Conservation (phyloP, 805 yeast genomes). For the Kregervanrija pseudodelftensis region DNA sequence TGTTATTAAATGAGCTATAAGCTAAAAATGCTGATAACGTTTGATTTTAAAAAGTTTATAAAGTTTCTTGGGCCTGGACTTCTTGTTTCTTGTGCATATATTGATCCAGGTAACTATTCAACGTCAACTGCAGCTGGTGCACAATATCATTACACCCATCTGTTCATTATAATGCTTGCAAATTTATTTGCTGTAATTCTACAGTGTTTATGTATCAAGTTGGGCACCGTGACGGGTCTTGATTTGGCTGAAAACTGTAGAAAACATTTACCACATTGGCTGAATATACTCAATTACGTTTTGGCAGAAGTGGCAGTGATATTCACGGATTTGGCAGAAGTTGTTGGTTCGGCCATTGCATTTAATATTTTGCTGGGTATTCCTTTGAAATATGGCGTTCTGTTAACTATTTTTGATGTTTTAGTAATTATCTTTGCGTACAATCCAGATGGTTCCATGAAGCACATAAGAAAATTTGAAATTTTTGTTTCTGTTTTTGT, state of each 20-base stretch:
- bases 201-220: slow-evolving; percentile 75
- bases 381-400: slow-evolving; percentile 69
- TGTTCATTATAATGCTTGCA: slow-evolving; percentile 69
- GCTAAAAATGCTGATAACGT: not conserved
- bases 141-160: slow-evolving; percentile 60
- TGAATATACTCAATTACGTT: slow-evolving; percentile 55
- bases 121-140: slow-evolving; percentile 90
- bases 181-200: slow-evolving; percentile 77
- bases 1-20: not conserved
- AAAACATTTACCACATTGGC: slow-evolving; percentile 56
- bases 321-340: slow-evolving; percentile 92
- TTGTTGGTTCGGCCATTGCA: slow-evolving; percentile 87
- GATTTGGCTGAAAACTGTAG: slow-evolving; percentile 85
- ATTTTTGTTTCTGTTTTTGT: slow-evolving; percentile 66
- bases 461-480: slow-evolving; percentile 72
- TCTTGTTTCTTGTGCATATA: slow-evolving; percentile 82
- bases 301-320: slow-evolving; percentile 83
- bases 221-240: slow-evolving; percentile 85
- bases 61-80: slow-evolving; percentile 83
- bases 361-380: slow-evolving; percentile 68
- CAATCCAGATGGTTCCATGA: slow-evolving; percentile 68
- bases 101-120: slow-evolving; percentile 92
- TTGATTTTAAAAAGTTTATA: slow-evolving; percentile 38
- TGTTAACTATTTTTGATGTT: slow-evolving; percentile 77
- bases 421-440: slow-evolving; percentile 72